These are phyloP conservation scores for Calcarisporium arbuscula DNA, from an alignment of 2,329 filamentous ascomycete species.

Conservation along the genomic window DNA sequence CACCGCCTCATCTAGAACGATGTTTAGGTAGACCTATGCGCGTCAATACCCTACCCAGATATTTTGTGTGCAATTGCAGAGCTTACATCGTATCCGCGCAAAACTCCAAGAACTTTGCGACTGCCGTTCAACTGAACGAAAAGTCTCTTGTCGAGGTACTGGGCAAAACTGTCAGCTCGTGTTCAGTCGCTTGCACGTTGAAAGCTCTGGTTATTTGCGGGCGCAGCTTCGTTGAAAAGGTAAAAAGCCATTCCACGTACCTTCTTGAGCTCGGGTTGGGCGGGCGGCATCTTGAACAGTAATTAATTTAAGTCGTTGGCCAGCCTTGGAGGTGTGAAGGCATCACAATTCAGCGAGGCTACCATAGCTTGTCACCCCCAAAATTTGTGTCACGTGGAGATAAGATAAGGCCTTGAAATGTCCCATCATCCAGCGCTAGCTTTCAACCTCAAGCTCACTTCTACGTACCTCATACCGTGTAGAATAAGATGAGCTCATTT, in stretches of 20 bases:
- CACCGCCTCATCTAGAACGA: conserved; percentile 92
- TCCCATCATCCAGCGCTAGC: conserved; percentile 5
- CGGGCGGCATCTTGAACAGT: conserved; percentile 79
- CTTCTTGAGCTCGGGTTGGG: conserved; percentile 98
- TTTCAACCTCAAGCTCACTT: too few relatives aligned
- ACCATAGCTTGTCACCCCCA: conserved; percentile 15
- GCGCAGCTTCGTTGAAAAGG: too few relatives aligned
- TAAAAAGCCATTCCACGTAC: too few relatives aligned
- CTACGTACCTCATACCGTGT: neutral
- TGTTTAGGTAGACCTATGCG: conserved; percentile 86
- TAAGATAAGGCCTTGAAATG: conserved; percentile 31
- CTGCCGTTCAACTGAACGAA: conserved; percentile 98
- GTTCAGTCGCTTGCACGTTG: conserved; percentile 10
- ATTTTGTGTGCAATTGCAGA: too few relatives aligned
- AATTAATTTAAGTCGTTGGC: conserved; percentile 14
- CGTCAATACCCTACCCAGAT: accelerated
- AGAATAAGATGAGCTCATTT: conserved; percentile 48
- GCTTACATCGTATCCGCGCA: conserved; percentile 92
- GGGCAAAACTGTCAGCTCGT: conserved; percentile 19
- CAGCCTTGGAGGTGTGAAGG: conserved; percentile 19
- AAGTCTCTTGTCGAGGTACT: conserved; percentile 99
- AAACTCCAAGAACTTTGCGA: conserved; percentile 89
- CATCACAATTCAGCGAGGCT: conserved; percentile 18
- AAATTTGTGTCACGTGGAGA: conserved; percentile 39
- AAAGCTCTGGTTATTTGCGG: neutral